These are phyloP conservation scores for Hyaloscypha variabilis DNA, from an alignment of 495 filamentous ascomycete species.

Conservation along the genomic window DNA sequence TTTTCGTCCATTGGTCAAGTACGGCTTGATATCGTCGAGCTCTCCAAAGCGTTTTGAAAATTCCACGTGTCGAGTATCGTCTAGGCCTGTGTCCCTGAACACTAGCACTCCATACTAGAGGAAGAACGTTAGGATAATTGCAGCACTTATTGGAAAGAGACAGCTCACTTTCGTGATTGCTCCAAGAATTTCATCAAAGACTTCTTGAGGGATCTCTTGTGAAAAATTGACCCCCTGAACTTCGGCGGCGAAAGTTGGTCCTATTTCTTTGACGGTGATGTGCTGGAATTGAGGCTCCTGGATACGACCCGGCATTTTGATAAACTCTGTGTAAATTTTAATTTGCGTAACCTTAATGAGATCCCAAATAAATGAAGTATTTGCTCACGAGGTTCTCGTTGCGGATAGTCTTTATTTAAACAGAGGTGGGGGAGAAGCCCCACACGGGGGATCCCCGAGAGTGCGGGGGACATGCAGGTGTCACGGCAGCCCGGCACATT, in stretches of 20 bases:
- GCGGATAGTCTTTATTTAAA: background rate
- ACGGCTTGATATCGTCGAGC: slow-evolving; percentile 60
- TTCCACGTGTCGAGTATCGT: slow-evolving; percentile 53
- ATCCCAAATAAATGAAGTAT: background rate
- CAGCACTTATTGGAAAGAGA: background rate
- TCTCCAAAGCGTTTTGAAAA: slow-evolving; percentile 59
- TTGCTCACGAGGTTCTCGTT: background rate
- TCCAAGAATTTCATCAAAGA: slow-evolving; percentile 47
- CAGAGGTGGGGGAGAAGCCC: background rate
- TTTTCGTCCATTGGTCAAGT: slow-evolving; percentile 36
- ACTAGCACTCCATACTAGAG: slow-evolving; percentile 55
- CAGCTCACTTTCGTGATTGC: slow-evolving; percentile 52
- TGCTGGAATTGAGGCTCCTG: slow-evolving; percentile 13
- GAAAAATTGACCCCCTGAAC: slow-evolving; percentile 52
- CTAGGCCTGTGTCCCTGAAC: slow-evolving; percentile 54
- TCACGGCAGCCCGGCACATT: background rate
- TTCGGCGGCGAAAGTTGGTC: slow-evolving; percentile 59
- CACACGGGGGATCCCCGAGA: background rate
- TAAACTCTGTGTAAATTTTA: background rate
- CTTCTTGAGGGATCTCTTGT: slow-evolving; percentile 43
- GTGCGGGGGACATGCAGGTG: background rate
- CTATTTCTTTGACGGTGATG: slow-evolving; percentile 41
- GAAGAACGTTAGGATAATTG: background rate
- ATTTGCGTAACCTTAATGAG: background rate
- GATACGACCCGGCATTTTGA: slow-evolving; percentile 9